A percentile compares a stretch with the other conserved stretches of the same genome.
Conservation (phyloP, 2,329 filamentous ascomycete species). For the Calonectria ilicicola region DNA sequence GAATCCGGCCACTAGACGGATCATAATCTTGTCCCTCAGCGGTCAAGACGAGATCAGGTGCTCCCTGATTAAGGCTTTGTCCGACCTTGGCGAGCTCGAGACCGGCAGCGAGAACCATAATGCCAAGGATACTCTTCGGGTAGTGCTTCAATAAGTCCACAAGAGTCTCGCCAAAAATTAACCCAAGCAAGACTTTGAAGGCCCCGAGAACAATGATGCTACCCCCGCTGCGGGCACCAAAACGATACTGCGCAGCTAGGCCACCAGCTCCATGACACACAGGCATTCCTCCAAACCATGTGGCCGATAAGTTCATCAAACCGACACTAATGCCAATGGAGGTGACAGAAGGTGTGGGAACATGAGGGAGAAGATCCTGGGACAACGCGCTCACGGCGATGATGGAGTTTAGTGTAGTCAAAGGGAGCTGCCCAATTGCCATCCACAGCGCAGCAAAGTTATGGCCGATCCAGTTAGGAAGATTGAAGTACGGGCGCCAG, state of each 20-base stretch:
- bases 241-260: constrained; percentile 89
- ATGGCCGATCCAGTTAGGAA: constrained; percentile 47
- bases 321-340: constrained; percentile 85
- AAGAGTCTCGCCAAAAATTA: constrained; percentile 81
- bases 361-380: constrained; percentile 78
- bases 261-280: constrained; percentile 94
- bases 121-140: constrained; percentile 80
- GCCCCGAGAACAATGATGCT: constrained; percentile 84
- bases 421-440: constrained; percentile 88
- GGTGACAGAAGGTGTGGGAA: constrained; percentile 77
- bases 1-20: constrained; percentile 43
- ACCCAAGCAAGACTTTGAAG: constrained; percentile 80
- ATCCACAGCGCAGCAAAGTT: constrained; percentile 57
- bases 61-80: constrained; percentile 82
- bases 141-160: constrained; percentile 78
- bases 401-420: constrained; percentile 93
- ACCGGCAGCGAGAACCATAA: constrained; percentile 92
- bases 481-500: constrained; percentile 68
- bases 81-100: constrained; percentile 89
- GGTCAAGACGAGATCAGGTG: constrained; percentile 69
- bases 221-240: constrained; percentile 89
- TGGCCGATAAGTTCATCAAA: constrained; percentile 84
- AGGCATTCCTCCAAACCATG: constrained; percentile 96
- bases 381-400: constrained; percentile 87
- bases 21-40: constrained; percentile 53